These are phyloP conservation scores for Nothophytophthora sp. DNA, from an alignment of 352 stramenopile species.

Conservation along the genomic window DNA sequence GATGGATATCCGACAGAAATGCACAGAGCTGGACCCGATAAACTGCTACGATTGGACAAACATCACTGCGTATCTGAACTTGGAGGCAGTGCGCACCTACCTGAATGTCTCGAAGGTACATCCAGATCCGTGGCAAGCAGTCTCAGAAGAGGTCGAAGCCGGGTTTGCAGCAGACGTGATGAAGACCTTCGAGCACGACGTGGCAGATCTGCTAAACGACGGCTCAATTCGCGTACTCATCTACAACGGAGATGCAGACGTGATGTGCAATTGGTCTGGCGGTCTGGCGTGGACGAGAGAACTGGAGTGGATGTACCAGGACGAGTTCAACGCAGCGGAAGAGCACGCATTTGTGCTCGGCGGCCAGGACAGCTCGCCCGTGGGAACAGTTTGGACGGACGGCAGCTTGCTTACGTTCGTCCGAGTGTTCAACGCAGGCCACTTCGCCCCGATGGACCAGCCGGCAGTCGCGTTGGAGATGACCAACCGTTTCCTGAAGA, in stretches of 20 bases:
- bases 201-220: constrained; percentile 84
- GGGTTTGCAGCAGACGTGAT: constrained; percentile 84
- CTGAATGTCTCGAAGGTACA: constrained; percentile 25
- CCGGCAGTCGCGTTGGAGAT: constrained; percentile 46
- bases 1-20: constrained; percentile 57
- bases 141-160: constrained; percentile 10
- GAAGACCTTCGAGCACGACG: constrained; percentile 86
- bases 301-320: constrained; percentile 89
- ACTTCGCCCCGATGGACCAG: constrained; percentile 57
- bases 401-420: constrained; percentile 40
- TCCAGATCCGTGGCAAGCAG: constrained; percentile 58
- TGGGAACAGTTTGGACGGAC: constrained; percentile 18
- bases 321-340: constrained; percentile 70
- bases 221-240: constrained; percentile 82
- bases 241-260: constrained; percentile 97
- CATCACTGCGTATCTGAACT: constrained; percentile 61
- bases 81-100: constrained; percentile 28
- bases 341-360: constrained; percentile 19
- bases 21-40: constrained; percentile 28
- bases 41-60: constrained; percentile 30
- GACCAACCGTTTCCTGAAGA: constrained; percentile 59
- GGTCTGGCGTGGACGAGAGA: constrained; percentile 92
- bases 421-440: constrained; percentile 49
- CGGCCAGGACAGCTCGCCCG: neutral
- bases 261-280: constrained; percentile 97